Evolutionary conservation across 1,139 yeast species (phyloP).

Genomic region (Lodderomyces margitis): DNA sequence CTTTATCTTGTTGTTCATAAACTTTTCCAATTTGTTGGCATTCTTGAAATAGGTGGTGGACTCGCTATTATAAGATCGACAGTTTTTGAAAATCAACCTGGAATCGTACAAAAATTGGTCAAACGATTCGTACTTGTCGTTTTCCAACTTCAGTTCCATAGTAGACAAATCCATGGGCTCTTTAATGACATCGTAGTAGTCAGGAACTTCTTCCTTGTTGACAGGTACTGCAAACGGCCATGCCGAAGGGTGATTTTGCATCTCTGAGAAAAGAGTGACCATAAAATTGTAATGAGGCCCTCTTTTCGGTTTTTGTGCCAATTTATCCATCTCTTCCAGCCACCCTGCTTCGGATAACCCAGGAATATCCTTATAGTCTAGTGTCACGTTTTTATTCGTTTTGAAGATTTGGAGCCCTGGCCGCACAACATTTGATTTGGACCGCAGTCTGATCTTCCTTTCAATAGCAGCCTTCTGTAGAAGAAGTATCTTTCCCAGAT

Average conservation of each 20-base stretch:
- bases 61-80: constrained; percentile 86
- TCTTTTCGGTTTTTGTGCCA: constrained; percentile 92
- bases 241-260: constrained; percentile 95
- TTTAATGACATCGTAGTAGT: constrained; percentile 91
- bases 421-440: constrained; percentile 75
- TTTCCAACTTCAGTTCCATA: constrained; percentile 91
- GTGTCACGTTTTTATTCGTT: constrained; percentile 41
- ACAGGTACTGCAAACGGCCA: constrained; percentile 98
- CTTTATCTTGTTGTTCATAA: constrained; percentile 73
- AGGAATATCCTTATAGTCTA: constrained; percentile 72
- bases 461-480: constrained; percentile 90
- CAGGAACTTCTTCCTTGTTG: constrained; percentile 90
- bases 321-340: constrained; percentile 97
- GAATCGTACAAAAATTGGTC: constrained; percentile 92
- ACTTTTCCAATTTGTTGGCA: constrained; percentile 90
- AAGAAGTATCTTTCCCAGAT: constrained; percentile 79
- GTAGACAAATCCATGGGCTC: constrained; percentile 99
- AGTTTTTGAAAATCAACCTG: constrained; percentile 80
- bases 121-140: constrained; percentile 85
- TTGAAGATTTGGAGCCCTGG: constrained; percentile 79
- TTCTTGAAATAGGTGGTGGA: constrained; percentile 86
- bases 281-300: constrained; percentile 94
- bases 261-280: constrained; percentile 82
- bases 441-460: constrained; percentile 75
- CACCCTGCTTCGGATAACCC: constrained; percentile 93